phyloP scores from a whole-genome alignment of 768 basidiomycete species.

The Mycena maculata region DNA sequence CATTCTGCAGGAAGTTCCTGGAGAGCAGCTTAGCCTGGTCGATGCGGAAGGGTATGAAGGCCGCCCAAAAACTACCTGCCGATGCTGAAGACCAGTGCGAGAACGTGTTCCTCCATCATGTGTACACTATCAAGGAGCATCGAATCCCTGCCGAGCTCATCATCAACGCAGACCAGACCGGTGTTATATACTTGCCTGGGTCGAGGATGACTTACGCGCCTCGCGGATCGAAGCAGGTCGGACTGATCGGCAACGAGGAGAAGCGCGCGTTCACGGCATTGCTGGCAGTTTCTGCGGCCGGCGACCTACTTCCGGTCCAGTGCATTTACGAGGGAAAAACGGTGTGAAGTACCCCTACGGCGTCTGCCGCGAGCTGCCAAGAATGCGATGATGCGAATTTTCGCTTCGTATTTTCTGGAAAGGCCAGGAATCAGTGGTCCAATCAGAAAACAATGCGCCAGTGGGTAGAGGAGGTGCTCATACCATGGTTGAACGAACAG shows the following conservation, averaged over 20 bases:
- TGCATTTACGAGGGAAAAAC: constrained; percentile 42
- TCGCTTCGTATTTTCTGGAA: constrained; percentile 35
- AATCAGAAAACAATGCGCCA: constrained; percentile 35
- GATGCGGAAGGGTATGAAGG: constrained; percentile 38
- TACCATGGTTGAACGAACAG: constrained; percentile 31
- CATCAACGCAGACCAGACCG: constrained; percentile 46
- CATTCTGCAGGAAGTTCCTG: constrained; percentile 30
- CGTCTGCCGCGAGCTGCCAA: background rate
- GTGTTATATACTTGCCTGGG: constrained; percentile 32
- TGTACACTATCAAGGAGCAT: constrained; percentile 31
- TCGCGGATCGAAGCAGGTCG: constrained; percentile 34
- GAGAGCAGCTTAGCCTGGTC: constrained; percentile 34
- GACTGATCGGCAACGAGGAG: constrained; percentile 22
- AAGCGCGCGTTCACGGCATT: constrained; percentile 48
- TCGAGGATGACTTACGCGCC: constrained; percentile 29
- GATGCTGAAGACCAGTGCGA: constrained; percentile 33
- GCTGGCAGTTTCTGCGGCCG: constrained; percentile 38
- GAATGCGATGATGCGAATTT: too few species aligned
- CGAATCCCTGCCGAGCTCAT: constrained; percentile 30
- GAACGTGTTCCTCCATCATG: constrained; percentile 27
- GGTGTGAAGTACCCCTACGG: constrained; percentile 25
- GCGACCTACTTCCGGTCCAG: constrained; percentile 44
- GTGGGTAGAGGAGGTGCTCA: constrained; percentile 36
- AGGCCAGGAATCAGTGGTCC: constrained; percentile 37
- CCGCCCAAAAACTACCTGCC: constrained; percentile 44